These are phyloP conservation scores for Fusarium xylarioides DNA, from an alignment of 2,329 filamentous ascomycete species.

Conservation along the genomic window DNA sequence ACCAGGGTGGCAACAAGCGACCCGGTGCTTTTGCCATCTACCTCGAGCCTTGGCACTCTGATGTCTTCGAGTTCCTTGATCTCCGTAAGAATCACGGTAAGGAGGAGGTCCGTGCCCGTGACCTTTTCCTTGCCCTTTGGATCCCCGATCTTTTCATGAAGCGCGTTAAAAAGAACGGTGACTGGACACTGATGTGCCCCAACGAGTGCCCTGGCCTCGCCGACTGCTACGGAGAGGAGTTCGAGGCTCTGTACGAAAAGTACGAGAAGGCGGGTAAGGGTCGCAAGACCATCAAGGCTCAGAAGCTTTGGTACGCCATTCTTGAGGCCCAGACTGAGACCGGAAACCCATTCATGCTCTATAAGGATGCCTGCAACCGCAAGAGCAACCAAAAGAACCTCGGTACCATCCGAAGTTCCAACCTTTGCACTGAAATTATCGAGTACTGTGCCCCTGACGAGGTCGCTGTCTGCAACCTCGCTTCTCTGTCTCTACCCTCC, in stretches of 20 bases:
- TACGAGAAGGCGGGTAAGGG: conserved; percentile 91
- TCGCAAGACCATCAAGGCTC: conserved; percentile 90
- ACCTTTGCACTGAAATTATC: conserved; percentile 98
- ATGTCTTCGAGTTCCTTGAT: conserved; percentile 97
- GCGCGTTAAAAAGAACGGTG: conserved; percentile 94
- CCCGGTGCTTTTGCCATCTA: conserved; percentile 99
- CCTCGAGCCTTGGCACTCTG: conserved; percentile 97
- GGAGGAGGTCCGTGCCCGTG: conserved; percentile 95
- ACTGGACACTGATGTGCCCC: conserved; percentile 98
- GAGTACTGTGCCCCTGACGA: conserved; percentile 98
- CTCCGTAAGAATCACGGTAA: conserved; percentile 99
- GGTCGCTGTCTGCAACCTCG: conserved; percentile 98
- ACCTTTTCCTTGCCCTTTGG: conserved; percentile 98
- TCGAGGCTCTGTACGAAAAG: conserved; percentile 90
- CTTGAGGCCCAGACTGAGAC: conserved; percentile 99
- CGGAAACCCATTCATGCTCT: conserved; percentile 98
- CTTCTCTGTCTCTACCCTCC: conserved; percentile 89
- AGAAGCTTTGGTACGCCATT: conserved; percentile 99
- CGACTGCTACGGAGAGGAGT: conserved; percentile 97
- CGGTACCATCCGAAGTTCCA: conserved; percentile 97
- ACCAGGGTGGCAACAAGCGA: conserved; percentile 99
- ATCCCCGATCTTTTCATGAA: conserved; percentile 99
- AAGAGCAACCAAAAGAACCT: conserved; percentile 99
- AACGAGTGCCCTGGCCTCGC: conserved; percentile 95
- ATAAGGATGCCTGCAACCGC: conserved; percentile 97